Percentiles rank a stretch among this genome's conserved stretches.
phyloP scores from a whole-genome alignment of 2,329 filamentous ascomycete genomes.

The Colletotrichum sp. region DNA sequence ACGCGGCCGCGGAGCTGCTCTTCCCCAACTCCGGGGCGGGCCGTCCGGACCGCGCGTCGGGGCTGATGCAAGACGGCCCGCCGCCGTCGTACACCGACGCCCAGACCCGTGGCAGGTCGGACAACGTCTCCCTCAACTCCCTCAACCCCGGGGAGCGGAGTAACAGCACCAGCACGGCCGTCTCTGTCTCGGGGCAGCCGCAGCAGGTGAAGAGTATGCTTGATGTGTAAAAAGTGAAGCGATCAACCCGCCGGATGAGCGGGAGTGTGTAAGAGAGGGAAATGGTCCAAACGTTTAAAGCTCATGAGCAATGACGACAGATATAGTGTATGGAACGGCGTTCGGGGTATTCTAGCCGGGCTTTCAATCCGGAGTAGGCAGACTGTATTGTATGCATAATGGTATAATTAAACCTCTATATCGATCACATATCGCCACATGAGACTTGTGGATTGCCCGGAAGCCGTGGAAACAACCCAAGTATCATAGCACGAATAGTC shows the following conservation, averaged over 20 bases:
- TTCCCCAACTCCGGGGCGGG: constrained; percentile 47
- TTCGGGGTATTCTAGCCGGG: not conserved
- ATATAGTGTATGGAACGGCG: not conserved
- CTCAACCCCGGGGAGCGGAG: constrained; percentile 41
- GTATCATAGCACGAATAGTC: not conserved
- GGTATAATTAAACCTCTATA: not conserved
- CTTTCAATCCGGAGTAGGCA: not conserved
- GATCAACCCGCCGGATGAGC: not conserved
- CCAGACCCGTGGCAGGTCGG: not conserved
- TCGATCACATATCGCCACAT: not conserved
- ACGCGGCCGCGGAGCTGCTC: constrained; percentile 49
- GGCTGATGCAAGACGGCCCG: constrained; percentile 49
- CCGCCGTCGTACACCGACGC: constrained; percentile 42
- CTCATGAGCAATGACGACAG: constrained; percentile 8
- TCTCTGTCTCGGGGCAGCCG: constrained; percentile 50
- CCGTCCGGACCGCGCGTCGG: constrained; percentile 39
- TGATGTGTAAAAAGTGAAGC: constrained; percentile 40
- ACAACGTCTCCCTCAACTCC: not conserved
- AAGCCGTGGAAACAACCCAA: not conserved
- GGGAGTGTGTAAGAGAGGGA: not conserved
- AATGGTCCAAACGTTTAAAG: not conserved
- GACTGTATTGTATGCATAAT: not conserved
- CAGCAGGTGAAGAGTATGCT: constrained; percentile 64
- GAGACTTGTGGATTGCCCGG: not conserved
- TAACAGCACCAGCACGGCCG: constrained; percentile 50